Evolutionary conservation across 2,329 filamentous ascomycete species (phyloP).

Genomic region (Diaporthe citrichinensis): DNA sequence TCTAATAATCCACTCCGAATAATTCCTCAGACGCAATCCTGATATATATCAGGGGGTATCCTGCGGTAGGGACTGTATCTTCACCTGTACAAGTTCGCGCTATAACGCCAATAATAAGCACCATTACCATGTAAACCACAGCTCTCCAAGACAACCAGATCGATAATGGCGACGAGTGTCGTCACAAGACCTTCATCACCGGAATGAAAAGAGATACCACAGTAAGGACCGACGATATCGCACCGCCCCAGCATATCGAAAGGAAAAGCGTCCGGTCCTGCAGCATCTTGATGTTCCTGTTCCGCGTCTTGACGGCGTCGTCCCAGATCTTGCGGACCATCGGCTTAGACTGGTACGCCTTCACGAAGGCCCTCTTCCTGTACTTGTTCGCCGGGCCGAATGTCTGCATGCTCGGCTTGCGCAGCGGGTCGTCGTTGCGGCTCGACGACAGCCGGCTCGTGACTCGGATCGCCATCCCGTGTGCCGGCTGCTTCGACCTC

Average conservation of each 20-base stretch:
- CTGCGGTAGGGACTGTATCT: constrained; percentile 25
- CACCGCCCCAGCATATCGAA: constrained; percentile 52
- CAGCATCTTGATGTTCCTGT: constrained; percentile 49
- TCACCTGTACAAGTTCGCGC: background rate
- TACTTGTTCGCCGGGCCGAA: constrained; percentile 54
- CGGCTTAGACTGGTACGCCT: constrained; percentile 46
- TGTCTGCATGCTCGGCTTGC: constrained; percentile 50
- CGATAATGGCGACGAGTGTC: background rate
- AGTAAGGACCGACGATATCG: constrained; percentile 49
- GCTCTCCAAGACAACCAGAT: background rate
- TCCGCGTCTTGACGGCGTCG: constrained; percentile 50
- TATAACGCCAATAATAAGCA: background rate
- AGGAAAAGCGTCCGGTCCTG: constrained; percentile 53
- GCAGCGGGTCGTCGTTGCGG: constrained; percentile 44
- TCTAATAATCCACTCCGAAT: background rate
- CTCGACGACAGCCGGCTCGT: constrained; percentile 9
- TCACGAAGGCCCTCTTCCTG: constrained; percentile 50
- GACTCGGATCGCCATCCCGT: background rate
- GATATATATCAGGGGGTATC: constrained; percentile 19
- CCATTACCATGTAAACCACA: background rate
- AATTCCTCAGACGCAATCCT: constrained; percentile 28
- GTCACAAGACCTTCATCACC: constrained; percentile 21
- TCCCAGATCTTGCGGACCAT: constrained; percentile 50
- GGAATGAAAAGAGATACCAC: constrained; percentile 51
- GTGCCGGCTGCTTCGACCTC: constrained; percentile 11